phyloP scores from a whole-genome alignment of 1,139 yeast species.

The Zygosaccharomyces sapae region DNA sequence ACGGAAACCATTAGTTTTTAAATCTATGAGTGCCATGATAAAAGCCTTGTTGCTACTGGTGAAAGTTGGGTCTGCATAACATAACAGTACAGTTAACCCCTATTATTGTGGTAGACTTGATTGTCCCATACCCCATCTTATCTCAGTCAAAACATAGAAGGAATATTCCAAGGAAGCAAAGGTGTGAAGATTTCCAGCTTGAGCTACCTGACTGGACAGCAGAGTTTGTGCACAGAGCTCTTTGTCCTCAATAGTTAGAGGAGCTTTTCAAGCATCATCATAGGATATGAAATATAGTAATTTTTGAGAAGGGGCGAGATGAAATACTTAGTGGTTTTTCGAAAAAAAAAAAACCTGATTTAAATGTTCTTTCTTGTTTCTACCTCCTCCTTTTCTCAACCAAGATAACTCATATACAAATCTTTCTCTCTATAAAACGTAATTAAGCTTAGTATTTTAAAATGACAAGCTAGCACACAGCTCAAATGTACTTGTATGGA shows the following conservation, averaged over 20 bases:
- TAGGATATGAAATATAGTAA: background rate
- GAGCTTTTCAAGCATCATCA: background rate
- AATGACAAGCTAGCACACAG: constrained; percentile 35
- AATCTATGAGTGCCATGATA: background rate
- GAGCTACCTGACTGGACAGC: background rate
- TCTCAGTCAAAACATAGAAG: too few relatives aligned
- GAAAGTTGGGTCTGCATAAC: background rate
- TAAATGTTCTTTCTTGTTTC: background rate
- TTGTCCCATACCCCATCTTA: background rate
- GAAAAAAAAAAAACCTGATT: background rate
- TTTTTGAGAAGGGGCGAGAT: background rate
- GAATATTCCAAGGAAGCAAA: constrained; percentile 20
- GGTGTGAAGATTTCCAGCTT: background rate
- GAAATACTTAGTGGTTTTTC: background rate
- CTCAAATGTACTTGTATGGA: constrained; percentile 75
- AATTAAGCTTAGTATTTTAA: background rate
- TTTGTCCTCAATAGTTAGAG: too few relatives aligned
- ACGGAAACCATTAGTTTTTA: too few relatives aligned
- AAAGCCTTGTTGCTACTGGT: background rate
- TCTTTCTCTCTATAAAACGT: constrained; percentile 1
- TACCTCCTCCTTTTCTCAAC: background rate
- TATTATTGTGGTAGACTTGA: background rate
- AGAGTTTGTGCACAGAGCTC: background rate
- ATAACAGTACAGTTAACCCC: background rate
- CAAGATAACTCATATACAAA: background rate